A percentile compares a stretch with the other conserved stretches of the same genome.
Conservation (phyloP, 108 stramenopile genomes). For the Fragilaria radians region DNA sequence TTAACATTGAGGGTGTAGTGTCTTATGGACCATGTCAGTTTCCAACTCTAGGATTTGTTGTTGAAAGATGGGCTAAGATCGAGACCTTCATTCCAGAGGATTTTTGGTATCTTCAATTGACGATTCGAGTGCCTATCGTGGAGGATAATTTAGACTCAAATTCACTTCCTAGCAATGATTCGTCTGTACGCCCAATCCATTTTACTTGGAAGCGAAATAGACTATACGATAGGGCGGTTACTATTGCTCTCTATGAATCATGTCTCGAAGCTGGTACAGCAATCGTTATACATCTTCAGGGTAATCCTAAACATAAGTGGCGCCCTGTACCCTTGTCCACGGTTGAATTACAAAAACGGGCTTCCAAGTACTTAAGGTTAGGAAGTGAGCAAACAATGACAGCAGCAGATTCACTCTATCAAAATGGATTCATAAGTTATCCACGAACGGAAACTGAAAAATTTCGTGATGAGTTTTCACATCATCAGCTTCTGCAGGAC, state of each 20-base stretch:
- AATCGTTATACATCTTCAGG: conserved; percentile 58
- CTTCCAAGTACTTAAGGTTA: conserved; percentile 82
- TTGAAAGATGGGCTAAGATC: conserved; percentile 92
- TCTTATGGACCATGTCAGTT: conserved; percentile 99
- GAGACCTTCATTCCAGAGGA: conserved; percentile 89
- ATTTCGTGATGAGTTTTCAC: conserved; percentile 88
- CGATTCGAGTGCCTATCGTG: conserved; percentile 17
- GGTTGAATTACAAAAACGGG: conserved; percentile 96
- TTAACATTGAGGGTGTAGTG: conserved; percentile 66
- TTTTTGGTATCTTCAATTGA: conserved; percentile 90
- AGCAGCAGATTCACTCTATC: conserved; percentile 93
- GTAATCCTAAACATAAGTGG: conserved; percentile 82
- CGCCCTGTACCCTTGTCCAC: conserved; percentile 93
- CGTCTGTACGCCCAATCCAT: conserved; percentile 35
- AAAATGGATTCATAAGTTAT: conserved; percentile 90
- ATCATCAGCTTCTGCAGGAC: conserved; percentile 61
- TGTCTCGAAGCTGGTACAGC: conserved; percentile 83
- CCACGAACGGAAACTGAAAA: conserved; percentile 97
- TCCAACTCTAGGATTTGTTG: conserved; percentile 99
- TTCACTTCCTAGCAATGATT: conserved; percentile 11
- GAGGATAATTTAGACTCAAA: conserved; percentile 1
- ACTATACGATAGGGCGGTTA: conserved; percentile 78
- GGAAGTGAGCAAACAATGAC: conserved; percentile 88
- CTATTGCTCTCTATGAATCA: conserved; percentile 70
- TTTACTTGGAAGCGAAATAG: conserved; percentile 87